These are phyloP conservation scores for Eucalyptus brandiana DNA, from an alignment of 345 rosid genomes.

Conservation along the genomic window DNA sequence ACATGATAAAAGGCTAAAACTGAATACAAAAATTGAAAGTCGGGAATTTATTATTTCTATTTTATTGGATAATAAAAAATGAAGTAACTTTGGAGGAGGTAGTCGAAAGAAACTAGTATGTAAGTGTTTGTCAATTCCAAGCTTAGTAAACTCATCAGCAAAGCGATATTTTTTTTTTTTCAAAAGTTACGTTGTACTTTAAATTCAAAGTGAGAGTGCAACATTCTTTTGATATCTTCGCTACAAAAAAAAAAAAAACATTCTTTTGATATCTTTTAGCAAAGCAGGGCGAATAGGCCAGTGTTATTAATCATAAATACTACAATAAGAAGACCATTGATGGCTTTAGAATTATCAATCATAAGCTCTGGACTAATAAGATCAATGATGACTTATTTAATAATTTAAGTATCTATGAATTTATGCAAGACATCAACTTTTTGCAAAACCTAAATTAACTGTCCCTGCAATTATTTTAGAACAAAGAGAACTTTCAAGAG, in stretches of 20 bases:
- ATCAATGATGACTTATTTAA: neutral
- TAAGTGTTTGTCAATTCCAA: rapidly evolving
- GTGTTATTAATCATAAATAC: rapidly evolving
- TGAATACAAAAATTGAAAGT: too few relatives aligned
- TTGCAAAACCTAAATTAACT: neutral
- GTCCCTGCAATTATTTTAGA: rapidly evolving
- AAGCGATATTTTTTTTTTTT: rapidly evolving
- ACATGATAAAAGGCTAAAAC: too few relatives aligned
- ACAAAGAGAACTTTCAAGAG: neutral
- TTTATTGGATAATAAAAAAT: too few relatives aligned
- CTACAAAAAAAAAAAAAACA: too few relatives aligned
- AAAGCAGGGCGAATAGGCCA: rapidly evolving
- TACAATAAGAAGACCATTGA: rapidly evolving
- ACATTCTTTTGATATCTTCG: too few relatives aligned
- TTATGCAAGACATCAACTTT: neutral
- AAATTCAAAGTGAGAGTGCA: too few relatives aligned
- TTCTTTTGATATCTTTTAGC: too few relatives aligned
- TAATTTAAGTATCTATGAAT: neutral
- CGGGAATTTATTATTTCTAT: too few relatives aligned
- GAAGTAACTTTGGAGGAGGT: too few relatives aligned
- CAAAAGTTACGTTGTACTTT: too few relatives aligned
- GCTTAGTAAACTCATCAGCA: rapidly evolving
- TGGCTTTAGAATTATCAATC: too few relatives aligned
- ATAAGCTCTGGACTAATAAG: too few relatives aligned
- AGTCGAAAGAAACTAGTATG: rapidly evolving